Evolutionary conservation across 148 eudicot genomes (phyloP).

Genomic region (Tetragonia tetragonoides): DNA sequence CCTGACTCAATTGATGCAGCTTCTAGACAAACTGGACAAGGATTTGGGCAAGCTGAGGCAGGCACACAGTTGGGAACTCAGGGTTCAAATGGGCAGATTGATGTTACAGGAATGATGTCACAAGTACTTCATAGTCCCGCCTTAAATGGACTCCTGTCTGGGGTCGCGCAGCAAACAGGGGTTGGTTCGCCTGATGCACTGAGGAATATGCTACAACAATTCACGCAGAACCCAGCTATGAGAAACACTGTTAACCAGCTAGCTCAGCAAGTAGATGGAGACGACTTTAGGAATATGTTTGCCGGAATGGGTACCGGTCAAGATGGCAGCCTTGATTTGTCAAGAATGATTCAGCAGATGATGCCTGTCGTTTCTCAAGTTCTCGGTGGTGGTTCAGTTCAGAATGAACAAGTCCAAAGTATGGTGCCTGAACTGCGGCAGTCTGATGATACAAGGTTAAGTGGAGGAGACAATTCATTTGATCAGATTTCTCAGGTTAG

Average conservation of each 20-base stretch:
- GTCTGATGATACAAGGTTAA: constrained; percentile 15
- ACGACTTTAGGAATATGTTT: constrained; percentile 64
- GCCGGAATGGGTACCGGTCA: constrained; percentile 50
- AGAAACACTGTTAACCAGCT: constrained; percentile 82
- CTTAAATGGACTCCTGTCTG: constrained; percentile 63
- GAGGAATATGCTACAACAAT: constrained; percentile 77
- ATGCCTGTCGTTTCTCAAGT: constrained; percentile 97
- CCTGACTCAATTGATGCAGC: constrained; percentile 25
- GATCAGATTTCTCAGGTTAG: constrained; percentile 50
- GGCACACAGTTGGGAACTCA: constrained; percentile 29
- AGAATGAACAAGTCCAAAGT: constrained; percentile 23
- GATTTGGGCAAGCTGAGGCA: constrained; percentile 23
- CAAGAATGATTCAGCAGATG: constrained; percentile 95
- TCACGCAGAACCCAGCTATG: constrained; percentile 82
- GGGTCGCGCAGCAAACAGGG: constrained; percentile 84
- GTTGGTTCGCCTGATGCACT: constrained; percentile 78
- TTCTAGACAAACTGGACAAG: constrained; percentile 31
- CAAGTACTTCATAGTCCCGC: constrained; percentile 77
- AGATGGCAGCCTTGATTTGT: constrained; percentile 70
- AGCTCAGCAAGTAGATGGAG: constrained; percentile 74
- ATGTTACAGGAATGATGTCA: constrained; percentile 64
- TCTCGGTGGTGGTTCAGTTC: constrained; percentile 53
- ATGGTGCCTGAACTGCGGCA: constrained; percentile 29
- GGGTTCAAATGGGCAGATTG: constrained; percentile 41
- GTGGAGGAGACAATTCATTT: constrained; percentile 24